Evolutionary conservation across 495 filamentous ascomycete species (phyloP).

Genomic region (Aspergillus ellipticus): DNA sequence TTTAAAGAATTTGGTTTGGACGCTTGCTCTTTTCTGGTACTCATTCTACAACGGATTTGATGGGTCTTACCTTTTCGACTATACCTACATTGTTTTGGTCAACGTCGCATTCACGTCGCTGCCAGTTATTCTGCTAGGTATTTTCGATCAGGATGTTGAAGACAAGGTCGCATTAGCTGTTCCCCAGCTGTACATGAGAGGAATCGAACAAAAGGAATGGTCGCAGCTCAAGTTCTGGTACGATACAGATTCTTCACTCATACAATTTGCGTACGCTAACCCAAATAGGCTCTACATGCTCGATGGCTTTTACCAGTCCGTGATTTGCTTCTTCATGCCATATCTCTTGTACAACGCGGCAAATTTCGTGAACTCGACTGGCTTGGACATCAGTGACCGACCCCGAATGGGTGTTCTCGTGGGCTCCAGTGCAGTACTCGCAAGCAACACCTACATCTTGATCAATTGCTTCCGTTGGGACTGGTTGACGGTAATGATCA

Average conservation of each 20-base stretch:
- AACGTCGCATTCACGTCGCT: conserved; percentile 97
- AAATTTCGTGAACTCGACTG: conserved; percentile 62
- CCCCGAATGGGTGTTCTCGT: conserved; percentile 81
- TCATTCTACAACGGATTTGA: conserved; percentile 95
- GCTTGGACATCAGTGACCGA: conserved; percentile 68
- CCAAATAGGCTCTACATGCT: conserved; percentile 79
- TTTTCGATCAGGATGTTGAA: conserved; percentile 94
- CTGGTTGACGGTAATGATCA: conserved; percentile 84
- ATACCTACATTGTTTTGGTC: conserved; percentile 93
- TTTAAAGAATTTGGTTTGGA: conserved; percentile 89
- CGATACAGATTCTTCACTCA: conserved; percentile 18
- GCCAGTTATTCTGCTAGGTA: conserved; percentile 92
- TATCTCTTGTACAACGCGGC: conserved; percentile 71
- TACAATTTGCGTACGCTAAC: conserved; percentile 16
- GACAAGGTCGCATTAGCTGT: conserved; percentile 92
- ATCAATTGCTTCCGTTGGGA: conserved; percentile 98
- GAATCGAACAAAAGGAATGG: conserved; percentile 97
- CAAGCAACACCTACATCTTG: conserved; percentile 88
- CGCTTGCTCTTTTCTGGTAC: conserved; percentile 96
- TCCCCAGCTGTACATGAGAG: conserved; percentile 91
- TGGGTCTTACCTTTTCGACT: conserved; percentile 93
- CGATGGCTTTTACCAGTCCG: conserved; percentile 91
- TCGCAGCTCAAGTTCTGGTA: conserved; percentile 96
- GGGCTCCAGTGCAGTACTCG: conserved; percentile 69
- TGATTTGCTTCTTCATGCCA: conserved; percentile 89